Conservation (phyloP, 805 yeast genomes). For the Ogataea trehalophila region DNA sequence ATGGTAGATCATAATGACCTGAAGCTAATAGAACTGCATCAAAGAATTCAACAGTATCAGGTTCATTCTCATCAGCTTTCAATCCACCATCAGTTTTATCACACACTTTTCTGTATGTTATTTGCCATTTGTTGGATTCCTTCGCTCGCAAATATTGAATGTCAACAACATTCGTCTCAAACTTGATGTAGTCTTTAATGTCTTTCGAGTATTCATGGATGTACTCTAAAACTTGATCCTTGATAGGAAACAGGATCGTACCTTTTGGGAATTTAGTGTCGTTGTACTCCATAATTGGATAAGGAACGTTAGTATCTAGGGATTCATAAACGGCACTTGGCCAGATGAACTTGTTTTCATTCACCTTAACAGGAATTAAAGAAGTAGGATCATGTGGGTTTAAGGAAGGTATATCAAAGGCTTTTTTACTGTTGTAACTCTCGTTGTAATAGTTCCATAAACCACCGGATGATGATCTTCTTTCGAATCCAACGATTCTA, state of each 20-base stretch:
- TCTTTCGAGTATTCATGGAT: constrained; percentile 46
- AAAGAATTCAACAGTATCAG: constrained; percentile 35
- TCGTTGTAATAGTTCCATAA: constrained; percentile 61
- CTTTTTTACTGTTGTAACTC: constrained; percentile 2
- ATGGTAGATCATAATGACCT: constrained; percentile 61
- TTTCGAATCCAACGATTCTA: constrained; percentile 54
- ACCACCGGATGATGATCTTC: constrained; percentile 63
- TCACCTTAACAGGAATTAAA: constrained; percentile 7
- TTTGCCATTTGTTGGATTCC: constrained; percentile 37
- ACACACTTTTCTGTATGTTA: constrained; percentile 32
- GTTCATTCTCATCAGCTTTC: constrained; percentile 6
- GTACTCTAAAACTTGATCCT: constrained; percentile 56
- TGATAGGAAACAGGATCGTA: constrained; percentile 48
- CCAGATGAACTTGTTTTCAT: constrained; percentile 29
- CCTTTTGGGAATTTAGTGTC: constrained; percentile 44
- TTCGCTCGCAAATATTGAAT: constrained; percentile 24
- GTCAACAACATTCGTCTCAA: constrained; percentile 42
- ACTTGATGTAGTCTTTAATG: constrained; percentile 35
- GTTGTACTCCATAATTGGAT: constrained; percentile 61
- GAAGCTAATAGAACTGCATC: constrained; percentile 63
- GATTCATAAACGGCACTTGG: constrained; percentile 57
- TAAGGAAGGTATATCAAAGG: constrained; percentile 20
- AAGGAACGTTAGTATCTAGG: constrained; percentile 67
- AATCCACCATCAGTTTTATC: constrained; percentile 31
- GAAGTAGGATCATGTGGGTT: constrained; percentile 18